phyloP scores from a whole-genome alignment of 2,329 filamentous ascomycete genomes.

The Cladosporium sp. region DNA sequence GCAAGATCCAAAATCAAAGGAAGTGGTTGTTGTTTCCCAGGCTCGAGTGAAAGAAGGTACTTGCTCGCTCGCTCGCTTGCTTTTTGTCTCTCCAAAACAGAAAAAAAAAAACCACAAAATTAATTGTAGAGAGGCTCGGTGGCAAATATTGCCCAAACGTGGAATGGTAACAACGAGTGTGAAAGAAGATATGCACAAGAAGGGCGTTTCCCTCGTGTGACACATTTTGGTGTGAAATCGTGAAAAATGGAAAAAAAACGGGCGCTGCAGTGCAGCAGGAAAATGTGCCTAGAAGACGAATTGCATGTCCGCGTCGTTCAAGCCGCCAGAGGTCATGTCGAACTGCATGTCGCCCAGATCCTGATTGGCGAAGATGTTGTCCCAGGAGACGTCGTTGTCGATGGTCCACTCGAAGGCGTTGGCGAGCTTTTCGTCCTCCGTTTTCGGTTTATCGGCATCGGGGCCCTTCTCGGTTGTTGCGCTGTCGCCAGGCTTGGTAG shows the following conservation, averaged over 20 bases:
- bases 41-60: too few relatives aligned
- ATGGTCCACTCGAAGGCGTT: not conserved
- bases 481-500: not conserved
- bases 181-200: too few relatives aligned
- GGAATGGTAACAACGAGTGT: too few relatives aligned
- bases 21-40: not conserved
- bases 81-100: too few relatives aligned
- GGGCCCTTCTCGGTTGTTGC: not conserved
- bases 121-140: too few relatives aligned
- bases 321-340: not conserved
- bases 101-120: too few relatives aligned
- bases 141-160: too few relatives aligned
- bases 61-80: too few relatives aligned
- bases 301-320: not conserved
- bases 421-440: not conserved
- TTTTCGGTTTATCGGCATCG: not conserved
- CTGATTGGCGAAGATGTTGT: slow-evolving; percentile 1
- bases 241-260: too few relatives aligned
- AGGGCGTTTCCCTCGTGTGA: too few relatives aligned
- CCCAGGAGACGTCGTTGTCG: slow-evolving; percentile 1
- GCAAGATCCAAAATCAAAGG: not conserved
- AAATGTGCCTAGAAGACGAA: slow-evolving; percentile 4
- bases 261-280: too few relatives aligned
- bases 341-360: not conserved
- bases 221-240: too few relatives aligned